phyloP scores from a whole-genome alignment of 805 yeast genomes.

The Candida schatavii region DNA sequence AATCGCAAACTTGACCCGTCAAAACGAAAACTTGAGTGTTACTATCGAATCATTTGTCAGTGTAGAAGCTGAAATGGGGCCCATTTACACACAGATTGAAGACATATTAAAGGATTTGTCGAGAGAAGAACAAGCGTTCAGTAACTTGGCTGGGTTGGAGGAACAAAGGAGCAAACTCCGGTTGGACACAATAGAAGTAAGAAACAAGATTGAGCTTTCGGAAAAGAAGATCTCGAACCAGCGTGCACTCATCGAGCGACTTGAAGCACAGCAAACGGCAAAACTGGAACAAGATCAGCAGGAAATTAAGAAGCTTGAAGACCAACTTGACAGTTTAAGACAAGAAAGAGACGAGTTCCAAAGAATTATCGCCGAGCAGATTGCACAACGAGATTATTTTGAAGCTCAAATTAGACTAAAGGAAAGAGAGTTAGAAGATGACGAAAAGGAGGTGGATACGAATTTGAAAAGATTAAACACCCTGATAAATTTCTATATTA shows the following conservation, averaged over 20 bases:
- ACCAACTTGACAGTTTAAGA: constrained; percentile 46
- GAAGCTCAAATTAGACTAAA: constrained; percentile 39
- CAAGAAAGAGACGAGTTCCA: constrained; percentile 48
- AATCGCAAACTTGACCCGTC: constrained; percentile 31
- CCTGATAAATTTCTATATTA: constrained; percentile 52
- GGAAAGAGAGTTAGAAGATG: constrained; percentile 47
- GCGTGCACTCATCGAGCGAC: constrained; percentile 26
- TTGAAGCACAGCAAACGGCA: constrained; percentile 42
- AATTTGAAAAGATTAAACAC: constrained; percentile 55
- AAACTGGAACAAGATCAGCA: constrained; percentile 42
- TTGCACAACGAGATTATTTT: constrained; percentile 42
- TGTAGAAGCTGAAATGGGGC: constrained; percentile 38
- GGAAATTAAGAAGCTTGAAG: constrained; percentile 42
- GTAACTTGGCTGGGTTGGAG: constrained; percentile 35
- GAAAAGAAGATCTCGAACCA: constrained; percentile 35
- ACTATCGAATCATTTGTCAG: constrained; percentile 57
- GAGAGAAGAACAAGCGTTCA: constrained; percentile 40
- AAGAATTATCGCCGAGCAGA: constrained; percentile 47
- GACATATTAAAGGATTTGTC: constrained; percentile 48
- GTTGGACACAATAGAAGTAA: constrained; percentile 41
- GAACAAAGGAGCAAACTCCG: constrained; percentile 40
- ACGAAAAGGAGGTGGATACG: constrained; percentile 49
- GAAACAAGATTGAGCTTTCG: constrained; percentile 47
- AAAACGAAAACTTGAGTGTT: constrained; percentile 48
- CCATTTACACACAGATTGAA: constrained; percentile 47